Conservation (phyloP, 768 basidiomycete genomes). For the Rhodotorula babjevae region DNA sequence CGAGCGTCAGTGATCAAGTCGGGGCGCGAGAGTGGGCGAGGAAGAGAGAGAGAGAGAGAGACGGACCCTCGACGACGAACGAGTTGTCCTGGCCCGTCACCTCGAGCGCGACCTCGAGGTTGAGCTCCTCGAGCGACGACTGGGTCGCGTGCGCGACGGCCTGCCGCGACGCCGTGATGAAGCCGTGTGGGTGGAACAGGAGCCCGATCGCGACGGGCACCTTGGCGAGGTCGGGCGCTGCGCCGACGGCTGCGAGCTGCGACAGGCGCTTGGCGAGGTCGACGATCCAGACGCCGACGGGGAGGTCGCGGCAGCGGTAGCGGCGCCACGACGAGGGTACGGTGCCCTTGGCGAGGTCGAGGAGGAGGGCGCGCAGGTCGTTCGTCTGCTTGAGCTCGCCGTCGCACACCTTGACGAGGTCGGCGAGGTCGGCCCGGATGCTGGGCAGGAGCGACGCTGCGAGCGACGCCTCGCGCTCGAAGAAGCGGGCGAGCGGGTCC, state of each 20-base stretch:
- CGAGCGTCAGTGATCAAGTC: too few relatives aligned
- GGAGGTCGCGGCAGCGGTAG: constrained; percentile 53
- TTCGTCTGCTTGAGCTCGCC: constrained; percentile 93
- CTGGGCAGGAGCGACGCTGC: constrained; percentile 71
- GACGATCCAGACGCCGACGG: constrained; percentile 77
- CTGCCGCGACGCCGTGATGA: constrained; percentile 90
- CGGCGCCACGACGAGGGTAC: constrained; percentile 37
- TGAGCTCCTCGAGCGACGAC: constrained; percentile 86
- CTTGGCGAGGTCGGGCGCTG: constrained; percentile 58
- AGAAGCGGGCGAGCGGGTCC: constrained; percentile 83
- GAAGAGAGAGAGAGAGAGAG: too few relatives aligned
- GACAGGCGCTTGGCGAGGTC: constrained; percentile 71
- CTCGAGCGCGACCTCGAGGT: constrained; percentile 74
- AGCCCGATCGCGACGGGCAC: constrained; percentile 76
- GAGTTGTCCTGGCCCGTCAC: constrained; percentile 67
- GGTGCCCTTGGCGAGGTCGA: constrained; percentile 77
- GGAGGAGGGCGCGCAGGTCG: constrained; percentile 85
- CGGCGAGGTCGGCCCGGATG: constrained; percentile 72
- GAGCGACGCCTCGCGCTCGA: constrained; percentile 77
- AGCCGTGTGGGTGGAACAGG: constrained; percentile 93
- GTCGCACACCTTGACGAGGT: constrained; percentile 76
- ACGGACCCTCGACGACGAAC: constrained; percentile 82
- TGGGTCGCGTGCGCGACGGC: constrained; percentile 87
- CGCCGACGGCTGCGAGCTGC: constrained; percentile 77
- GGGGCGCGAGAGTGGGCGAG: too few relatives aligned